Evolutionary conservation across 2,329 filamentous ascomycete genomes (phyloP), one percentile per base, ranked within the genome.

Genomic region (Fusarium paranaense): DNA sequence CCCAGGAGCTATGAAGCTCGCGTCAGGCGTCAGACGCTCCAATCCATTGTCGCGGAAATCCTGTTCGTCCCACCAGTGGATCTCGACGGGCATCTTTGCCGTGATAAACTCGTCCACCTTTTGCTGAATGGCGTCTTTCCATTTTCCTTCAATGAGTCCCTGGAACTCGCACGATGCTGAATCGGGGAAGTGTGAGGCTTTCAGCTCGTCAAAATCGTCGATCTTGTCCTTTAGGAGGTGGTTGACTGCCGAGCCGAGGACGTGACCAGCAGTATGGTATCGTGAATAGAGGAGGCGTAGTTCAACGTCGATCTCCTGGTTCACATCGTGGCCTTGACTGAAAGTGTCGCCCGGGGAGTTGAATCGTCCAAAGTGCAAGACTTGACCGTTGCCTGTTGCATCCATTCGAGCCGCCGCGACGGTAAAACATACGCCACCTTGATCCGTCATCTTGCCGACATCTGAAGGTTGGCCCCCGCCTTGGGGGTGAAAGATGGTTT

Each of bases 401-500:
- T 87, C 87, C 81, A 86, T 88, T 62, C 92, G 90, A 25, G 90
- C 92, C 2, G 87, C 83, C 4, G 81, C 82, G 10, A 94, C 90
- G 22, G 84, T 77, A 73, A 93, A 91, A 0, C 47, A 66, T 0
- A 32, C 57, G 0, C 76, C 78, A 0, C 56, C 57, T 0, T 71
- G 64, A 20, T 75, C 71, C 0, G 81, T 82, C 71, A 94, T 92
- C 45, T 78, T 82, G 22, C 93, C 93, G 13, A 87, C 85, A 71
- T 95, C 93, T 0, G 89, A 91, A 1, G 93, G 93, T 77, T 95
- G 93, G 9, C 93, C 93, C 69, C 93, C 93, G 22, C 93, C 93
- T 80, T 95, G 93, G 0, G 91, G 90, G 71, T 95, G 91, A 82
- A 95, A 95, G 70, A 94, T 91, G n/a, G 93, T 94, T 56, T 88